Evolutionary conservation across 2,329 filamentous ascomycete species (phyloP), one percentile per base, ranked within the genome.

Genomic region (Xylaria sp.): DNA sequence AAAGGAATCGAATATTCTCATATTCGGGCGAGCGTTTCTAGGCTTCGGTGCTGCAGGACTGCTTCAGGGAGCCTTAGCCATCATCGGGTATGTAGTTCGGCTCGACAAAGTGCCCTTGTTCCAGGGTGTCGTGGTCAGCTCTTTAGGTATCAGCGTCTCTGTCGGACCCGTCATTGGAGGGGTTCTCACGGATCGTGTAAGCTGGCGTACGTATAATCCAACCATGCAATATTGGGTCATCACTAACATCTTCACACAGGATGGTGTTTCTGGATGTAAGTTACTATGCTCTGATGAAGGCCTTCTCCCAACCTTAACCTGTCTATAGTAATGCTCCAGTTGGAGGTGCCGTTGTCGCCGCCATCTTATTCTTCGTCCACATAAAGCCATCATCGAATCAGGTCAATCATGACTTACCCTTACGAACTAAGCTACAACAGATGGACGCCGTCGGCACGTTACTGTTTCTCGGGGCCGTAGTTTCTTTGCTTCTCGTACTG

Each of bases 401-500:
- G 19, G 17, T 17, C n/a, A 48, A 57, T 19, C 32, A 45, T n/a
- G 45, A 42, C 2, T 19, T 70, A 1, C 54, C 68, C 4, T 11
- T 70, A 2, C 9, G 24, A 0, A 14, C 14, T 3, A 72, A 72
- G 45, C 48, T 75, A 2, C 4, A 53, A 4, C 57, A 67, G 6
- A 64, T 75, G 47, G 75, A 75, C 27, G 45, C 61, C 4, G 2
- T 65, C 0, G 71, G 69, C 3, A 55, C 54, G 2, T 19, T 68
- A 6, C 9, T 74, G 1, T 72, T 73, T 27, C 24, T 72, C 3
- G 71, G 71, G 7, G 47, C 78, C 3, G 79, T 83, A 6, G 71
- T 81, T 27, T 83, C 79, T 61, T 77, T 84, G 4, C 70, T 84
- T 0, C 73, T 85, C 9, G 82, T 81, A 6, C 74, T 85, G 4